Evolutionary conservation across 1,139 yeast species (phyloP).

Genomic region (Wickerhamiella infanticola): DNA sequence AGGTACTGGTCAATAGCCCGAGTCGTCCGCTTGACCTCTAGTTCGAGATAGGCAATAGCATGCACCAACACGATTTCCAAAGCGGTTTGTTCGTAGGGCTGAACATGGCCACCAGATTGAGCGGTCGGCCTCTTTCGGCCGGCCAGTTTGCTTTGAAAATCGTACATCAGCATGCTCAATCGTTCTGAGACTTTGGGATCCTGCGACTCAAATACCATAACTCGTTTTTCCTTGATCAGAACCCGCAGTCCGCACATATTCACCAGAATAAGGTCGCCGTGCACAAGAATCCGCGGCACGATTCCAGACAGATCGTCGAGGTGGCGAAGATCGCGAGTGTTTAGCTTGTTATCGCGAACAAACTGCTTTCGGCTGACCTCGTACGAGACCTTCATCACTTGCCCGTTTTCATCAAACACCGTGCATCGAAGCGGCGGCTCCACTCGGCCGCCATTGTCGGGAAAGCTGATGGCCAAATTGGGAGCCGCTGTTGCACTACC

Average conservation of each 20-base stretch:
- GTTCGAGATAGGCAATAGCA: constrained; percentile 64
- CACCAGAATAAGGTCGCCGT: constrained; percentile 65
- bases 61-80: constrained; percentile 72
- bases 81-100: constrained; percentile 67
- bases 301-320: constrained; percentile 66
- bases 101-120: constrained; percentile 8
- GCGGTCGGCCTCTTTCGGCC: not conserved
- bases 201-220: constrained; percentile 52
- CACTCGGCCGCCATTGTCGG: not conserved
- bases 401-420: constrained; percentile 56
- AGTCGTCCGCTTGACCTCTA: constrained; percentile 61
- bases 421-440: constrained; percentile 40
- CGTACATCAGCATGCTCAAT: constrained; percentile 51
- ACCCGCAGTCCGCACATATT: constrained; percentile 76
- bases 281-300: constrained; percentile 69
- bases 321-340: constrained; percentile 69
- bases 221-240: constrained; percentile 56
- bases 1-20: constrained; percentile 54
- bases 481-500: too few relatives aligned
- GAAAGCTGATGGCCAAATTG: too few relatives aligned
- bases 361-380: constrained; percentile 59
- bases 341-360: constrained; percentile 51
- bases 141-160: constrained; percentile 63
- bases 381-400: constrained; percentile 53
- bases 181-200: constrained; percentile 15